Evolutionary conservation across 306 rosid species (phyloP).

Genomic region (Arachis stenosperma): DNA sequence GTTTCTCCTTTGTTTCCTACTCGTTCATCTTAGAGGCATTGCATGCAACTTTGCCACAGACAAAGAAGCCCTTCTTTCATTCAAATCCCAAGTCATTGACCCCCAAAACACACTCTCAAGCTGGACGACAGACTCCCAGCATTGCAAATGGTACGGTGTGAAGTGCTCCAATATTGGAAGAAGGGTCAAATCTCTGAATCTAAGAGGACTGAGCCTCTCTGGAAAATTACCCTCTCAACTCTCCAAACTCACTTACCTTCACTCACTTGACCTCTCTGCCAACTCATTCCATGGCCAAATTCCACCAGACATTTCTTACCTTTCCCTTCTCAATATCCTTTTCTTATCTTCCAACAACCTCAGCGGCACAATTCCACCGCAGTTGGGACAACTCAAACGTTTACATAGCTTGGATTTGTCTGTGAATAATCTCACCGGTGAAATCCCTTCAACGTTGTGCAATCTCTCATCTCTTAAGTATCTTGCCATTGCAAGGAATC

Average conservation of each 20-base stretch:
- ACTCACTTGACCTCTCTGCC: slow-evolving; percentile 38
- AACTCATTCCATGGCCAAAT: background rate
- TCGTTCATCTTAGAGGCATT: slow-evolving; percentile 20
- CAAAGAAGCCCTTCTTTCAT: slow-evolving; percentile 38
- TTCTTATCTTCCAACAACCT: background rate
- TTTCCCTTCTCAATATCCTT: too few species aligned
- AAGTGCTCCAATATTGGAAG: slow-evolving; percentile 39
- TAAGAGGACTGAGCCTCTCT: slow-evolving; percentile 32
- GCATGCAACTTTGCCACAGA: slow-evolving; percentile 24
- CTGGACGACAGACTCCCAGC: slow-evolving; percentile 34
- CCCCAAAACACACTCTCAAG: slow-evolving; percentile 27
- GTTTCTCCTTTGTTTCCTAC: slow-evolving; percentile 19
- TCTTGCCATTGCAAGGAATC: slow-evolving; percentile 43
- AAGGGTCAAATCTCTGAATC: slow-evolving; percentile 44
- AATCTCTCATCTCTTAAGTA: slow-evolving; percentile 34
- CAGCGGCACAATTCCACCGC: slow-evolving; percentile 40
- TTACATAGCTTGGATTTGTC: slow-evolving; percentile 42
- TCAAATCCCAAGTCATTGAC: slow-evolving; percentile 43
- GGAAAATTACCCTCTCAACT: slow-evolving; percentile 39
- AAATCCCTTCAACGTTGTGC: slow-evolving; percentile 44
- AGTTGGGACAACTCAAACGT: slow-evolving; percentile 31
- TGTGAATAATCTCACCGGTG: slow-evolving; percentile 45
- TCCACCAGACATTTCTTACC: too few species aligned
- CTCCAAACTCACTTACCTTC: slow-evolving; percentile 41
- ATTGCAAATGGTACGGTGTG: slow-evolving; percentile 47